A percentile compares a stretch with the other conserved stretches of the same genome.
These are phyloP conservation scores for Cladosporium sp. DNA, from an alignment of 2,329 filamentous ascomycete species.

Conservation along the genomic window DNA sequence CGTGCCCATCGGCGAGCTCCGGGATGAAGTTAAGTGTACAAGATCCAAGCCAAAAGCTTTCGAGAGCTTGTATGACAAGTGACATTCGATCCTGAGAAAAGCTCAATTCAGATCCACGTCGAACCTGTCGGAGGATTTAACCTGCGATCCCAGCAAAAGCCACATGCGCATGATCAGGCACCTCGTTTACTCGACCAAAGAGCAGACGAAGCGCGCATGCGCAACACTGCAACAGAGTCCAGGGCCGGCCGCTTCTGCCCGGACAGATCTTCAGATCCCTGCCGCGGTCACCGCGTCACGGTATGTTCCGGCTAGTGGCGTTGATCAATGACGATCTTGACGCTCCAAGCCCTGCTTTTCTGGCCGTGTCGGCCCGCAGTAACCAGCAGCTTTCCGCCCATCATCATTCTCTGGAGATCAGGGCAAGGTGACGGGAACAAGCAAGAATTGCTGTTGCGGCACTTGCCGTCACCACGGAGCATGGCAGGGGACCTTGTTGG, in stretches of 20 bases:
- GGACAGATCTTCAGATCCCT: background rate
- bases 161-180: background rate
- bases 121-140: background rate
- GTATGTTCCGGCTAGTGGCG: background rate
- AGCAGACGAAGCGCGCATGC: background rate
- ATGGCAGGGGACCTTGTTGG: background rate
- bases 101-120: no score
- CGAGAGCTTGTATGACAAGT: no score
- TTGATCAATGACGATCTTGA: background rate
- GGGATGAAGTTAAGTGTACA: background rate
- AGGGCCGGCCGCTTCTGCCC: constrained; percentile 3
- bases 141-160: background rate
- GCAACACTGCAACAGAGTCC: background rate
- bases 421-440: background rate
- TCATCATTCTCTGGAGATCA: background rate
- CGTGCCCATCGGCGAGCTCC: constrained; percentile 6
- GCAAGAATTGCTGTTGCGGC: background rate
- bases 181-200: background rate
- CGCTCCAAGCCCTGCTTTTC: background rate
- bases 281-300: background rate
- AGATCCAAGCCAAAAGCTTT: no score
- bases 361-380: constrained; percentile 10
- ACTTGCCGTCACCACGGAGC: background rate
- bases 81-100: no score
- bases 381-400: background rate